A percentile compares a stretch with the other conserved stretches of the same genome.
Evolutionary conservation across 2,329 filamentous ascomycete species (phyloP).

Genomic region (Colletotrichum sp.): DNA sequence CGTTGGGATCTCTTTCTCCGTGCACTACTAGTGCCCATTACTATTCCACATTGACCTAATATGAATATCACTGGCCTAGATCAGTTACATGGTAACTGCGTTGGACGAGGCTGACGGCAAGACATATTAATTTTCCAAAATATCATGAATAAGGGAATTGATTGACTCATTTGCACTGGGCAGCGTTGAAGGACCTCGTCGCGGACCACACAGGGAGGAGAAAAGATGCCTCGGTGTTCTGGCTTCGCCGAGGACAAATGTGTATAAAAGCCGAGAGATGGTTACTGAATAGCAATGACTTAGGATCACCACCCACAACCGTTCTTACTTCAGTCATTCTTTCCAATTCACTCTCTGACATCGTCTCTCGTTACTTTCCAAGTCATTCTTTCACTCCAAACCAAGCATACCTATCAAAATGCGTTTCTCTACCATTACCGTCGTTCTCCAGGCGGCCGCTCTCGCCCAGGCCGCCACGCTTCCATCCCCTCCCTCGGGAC

Average conservation of each 20-base stretch:
- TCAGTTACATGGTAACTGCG: accelerated
- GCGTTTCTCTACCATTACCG: not conserved
- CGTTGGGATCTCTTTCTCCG: accelerated
- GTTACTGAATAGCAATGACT: accelerated
- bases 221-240: not conserved
- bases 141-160: not conserved
- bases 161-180: not conserved
- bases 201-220: accelerated
- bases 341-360: not conserved
- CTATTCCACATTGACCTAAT: accelerated
- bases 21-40: not conserved
- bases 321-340: not conserved
- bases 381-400: accelerated
- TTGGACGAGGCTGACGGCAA: not conserved
- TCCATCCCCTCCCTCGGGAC: not conserved
- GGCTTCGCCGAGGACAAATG: not conserved
- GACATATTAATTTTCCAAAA: accelerated
- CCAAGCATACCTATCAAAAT: not conserved
- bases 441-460: not conserved
- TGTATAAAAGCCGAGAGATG: accelerated
- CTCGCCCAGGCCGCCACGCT: not conserved
- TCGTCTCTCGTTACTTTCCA: not conserved
- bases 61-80: not conserved
- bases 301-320: accelerated
- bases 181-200: not conserved